phyloP scores from a whole-genome alignment of 306 rosid species.

The Sindora glabra region DNA sequence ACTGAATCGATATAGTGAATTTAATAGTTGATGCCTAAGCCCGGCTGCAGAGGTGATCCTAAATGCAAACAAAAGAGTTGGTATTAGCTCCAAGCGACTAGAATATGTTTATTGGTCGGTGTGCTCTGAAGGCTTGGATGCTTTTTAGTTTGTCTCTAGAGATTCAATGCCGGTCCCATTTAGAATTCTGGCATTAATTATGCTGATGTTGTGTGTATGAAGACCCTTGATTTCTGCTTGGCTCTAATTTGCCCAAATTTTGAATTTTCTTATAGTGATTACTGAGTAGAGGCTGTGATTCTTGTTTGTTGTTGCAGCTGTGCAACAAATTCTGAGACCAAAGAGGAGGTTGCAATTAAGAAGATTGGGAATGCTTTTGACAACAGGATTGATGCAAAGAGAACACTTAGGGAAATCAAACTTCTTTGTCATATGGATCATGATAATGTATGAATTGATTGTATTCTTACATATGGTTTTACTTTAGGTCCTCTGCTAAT shows the following conservation, averaged over 20 bases:
- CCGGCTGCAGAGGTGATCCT: background rate
- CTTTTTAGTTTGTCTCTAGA: background rate
- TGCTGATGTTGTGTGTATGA: background rate
- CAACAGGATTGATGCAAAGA: constrained; percentile 34
- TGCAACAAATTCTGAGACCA: constrained; percentile 25
- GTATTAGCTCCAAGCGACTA: too few relatives aligned
- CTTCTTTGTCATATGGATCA: constrained; percentile 71
- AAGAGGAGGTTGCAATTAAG: constrained; percentile 34
- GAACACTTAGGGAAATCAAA: constrained; percentile 35
- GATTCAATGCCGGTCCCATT: too few relatives aligned
- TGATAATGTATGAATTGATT: constrained; percentile 49
- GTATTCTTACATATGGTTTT: background rate
- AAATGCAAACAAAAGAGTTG: background rate
- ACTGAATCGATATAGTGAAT: too few relatives aligned
- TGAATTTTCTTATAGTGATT: too few relatives aligned
- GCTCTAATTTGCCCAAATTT: background rate
- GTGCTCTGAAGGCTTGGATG: too few relatives aligned
- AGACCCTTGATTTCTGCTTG: background rate
- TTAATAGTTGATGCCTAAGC: background rate
- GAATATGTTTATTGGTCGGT: too few relatives aligned
- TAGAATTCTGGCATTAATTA: too few relatives aligned
- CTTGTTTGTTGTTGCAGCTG: constrained; percentile 1
- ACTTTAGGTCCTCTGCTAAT: background rate
- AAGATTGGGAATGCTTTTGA: constrained; percentile 36
- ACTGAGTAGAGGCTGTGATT: background rate